These are phyloP conservation scores for Strigomonas galati DNA, from an alignment of 208 protist genomes.

Conservation along the genomic window DNA sequence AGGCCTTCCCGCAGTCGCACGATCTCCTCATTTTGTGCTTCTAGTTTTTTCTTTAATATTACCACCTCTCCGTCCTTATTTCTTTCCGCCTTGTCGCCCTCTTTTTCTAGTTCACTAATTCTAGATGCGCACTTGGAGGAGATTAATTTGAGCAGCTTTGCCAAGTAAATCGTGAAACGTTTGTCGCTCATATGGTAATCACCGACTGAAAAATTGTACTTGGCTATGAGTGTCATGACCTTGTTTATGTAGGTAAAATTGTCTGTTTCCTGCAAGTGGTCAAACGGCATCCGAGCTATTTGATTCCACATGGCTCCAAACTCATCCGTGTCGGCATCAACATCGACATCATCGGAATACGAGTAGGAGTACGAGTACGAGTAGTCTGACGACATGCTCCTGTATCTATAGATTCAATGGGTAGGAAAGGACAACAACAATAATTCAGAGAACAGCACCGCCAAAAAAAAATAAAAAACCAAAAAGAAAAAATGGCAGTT, in stretches of 20 bases:
- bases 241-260: constrained; percentile 58
- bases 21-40: constrained; percentile 23
- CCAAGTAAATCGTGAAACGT: constrained; percentile 45
- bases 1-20: constrained; percentile 13
- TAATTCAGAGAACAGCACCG: no score
- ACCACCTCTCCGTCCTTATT: constrained; percentile 18
- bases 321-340: constrained; percentile 10
- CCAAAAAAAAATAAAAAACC: constrained; percentile 1
- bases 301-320: constrained; percentile 56
- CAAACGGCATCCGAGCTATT: constrained; percentile 69
- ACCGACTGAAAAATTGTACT: constrained; percentile 44
- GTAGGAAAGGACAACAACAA: not conserved
- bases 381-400: constrained; percentile 10
- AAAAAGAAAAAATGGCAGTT: no score
- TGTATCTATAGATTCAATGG: not conserved
- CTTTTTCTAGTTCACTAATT: constrained; percentile 25
- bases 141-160: constrained; percentile 59
- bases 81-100: constrained; percentile 12
- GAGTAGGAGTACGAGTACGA: constrained; percentile 22
- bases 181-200: constrained; percentile 64
- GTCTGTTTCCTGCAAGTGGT: constrained; percentile 49
- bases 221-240: constrained; percentile 46
- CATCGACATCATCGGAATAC: constrained; percentile 1
- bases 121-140: constrained; percentile 35
- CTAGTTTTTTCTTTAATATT: constrained; percentile 17